These are phyloP conservation scores for Fusarium pseudograminearum DNA, from an alignment of 2,329 filamentous ascomycete species.

Conservation along the genomic window DNA sequence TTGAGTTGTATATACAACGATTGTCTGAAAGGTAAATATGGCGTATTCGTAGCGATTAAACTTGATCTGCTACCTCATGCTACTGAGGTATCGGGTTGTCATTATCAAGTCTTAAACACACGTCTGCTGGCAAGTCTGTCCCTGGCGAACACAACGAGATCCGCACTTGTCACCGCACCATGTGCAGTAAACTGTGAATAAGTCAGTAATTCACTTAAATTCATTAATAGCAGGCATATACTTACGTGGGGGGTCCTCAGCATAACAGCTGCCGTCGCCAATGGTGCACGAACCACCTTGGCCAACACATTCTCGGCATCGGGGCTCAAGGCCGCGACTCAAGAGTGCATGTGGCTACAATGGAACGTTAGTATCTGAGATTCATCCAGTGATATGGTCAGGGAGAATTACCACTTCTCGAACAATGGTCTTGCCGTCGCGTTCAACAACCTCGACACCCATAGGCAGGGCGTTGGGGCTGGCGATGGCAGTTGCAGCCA, in stretches of 20 bases:
- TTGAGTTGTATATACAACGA: not conserved
- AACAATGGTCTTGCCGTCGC: not conserved
- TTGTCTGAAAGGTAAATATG: not conserved
- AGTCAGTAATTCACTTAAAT: not conserved
- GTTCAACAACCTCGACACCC: not conserved
- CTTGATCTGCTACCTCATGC: not conserved
- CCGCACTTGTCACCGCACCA: not conserved
- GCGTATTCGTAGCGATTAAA: not conserved
- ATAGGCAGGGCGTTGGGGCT: not conserved
- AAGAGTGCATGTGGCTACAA: not conserved
- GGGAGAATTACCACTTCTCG: not conserved
- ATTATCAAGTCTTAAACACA: not conserved
- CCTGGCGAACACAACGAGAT: not conserved
- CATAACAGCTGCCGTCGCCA: not conserved
- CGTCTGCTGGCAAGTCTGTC: not conserved
- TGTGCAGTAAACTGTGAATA: not conserved
- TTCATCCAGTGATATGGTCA: not conserved
- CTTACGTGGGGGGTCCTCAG: not conserved
- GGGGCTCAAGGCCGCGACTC: not conserved
- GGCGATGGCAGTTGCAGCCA: not conserved
- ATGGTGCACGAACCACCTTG: not conserved
- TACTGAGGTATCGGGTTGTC: rapidly evolving
- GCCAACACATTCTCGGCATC: not conserved
- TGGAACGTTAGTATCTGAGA: not conserved
- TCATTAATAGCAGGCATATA: not conserved